These are phyloP conservation scores for Aurantiochytrium sp. DNA, from an alignment of 108 stramenopile species.

Conservation along the genomic window DNA sequence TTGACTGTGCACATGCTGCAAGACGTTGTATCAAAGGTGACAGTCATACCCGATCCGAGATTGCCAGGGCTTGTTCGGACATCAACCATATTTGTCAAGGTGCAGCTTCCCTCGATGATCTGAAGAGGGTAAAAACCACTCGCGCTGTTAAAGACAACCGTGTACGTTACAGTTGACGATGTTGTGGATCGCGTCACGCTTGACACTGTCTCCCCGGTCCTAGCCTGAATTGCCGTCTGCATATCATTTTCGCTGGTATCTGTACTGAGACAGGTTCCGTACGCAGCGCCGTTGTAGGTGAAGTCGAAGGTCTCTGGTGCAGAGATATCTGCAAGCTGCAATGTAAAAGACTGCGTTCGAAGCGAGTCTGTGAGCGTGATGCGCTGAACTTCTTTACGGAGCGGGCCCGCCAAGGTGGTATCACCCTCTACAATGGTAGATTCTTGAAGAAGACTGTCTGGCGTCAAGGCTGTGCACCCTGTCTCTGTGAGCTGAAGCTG, in stretches of 20 bases:
- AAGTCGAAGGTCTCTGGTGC: neutral
- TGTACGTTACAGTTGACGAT: neutral
- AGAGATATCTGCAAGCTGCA: neutral
- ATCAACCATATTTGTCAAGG: neutral
- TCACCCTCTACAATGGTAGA: neutral
- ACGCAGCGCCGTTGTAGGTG: neutral
- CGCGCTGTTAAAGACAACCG: neutral
- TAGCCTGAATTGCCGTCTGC: neutral
- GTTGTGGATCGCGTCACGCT: neutral
- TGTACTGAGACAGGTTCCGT: neutral
- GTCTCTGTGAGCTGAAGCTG: neutral
- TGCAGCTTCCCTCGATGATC: neutral
- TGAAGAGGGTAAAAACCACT: neutral
- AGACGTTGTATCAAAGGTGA: neutral
- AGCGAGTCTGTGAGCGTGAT: neutral
- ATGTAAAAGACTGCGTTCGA: neutral
- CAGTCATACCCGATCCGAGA: neutral
- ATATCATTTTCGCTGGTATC: neutral
- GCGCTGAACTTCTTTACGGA: neutral
- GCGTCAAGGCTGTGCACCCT: neutral
- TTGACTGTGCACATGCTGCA: neutral
- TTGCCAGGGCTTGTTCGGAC: neutral
- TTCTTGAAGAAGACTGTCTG: neutral
- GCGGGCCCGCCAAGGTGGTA: neutral
- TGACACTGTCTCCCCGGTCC: too few relatives aligned